A percentile compares a stretch with the other conserved stretches of the same genome.
These are phyloP conservation scores for Backusella luteola DNA, from an alignment of 192 early-diverging fungal genomes.

Conservation along the genomic window DNA sequence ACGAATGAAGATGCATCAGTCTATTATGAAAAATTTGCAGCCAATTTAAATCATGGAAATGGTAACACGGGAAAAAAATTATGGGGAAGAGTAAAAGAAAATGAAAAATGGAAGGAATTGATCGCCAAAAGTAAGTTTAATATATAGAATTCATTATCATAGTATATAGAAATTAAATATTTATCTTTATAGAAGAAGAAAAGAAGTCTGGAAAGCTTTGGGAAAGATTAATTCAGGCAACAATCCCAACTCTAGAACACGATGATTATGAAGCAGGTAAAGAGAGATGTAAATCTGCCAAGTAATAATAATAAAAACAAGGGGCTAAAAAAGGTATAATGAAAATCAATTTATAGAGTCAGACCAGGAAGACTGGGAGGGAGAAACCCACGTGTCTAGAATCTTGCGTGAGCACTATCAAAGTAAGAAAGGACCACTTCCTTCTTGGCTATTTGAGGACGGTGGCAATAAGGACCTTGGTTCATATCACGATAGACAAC, in stretches of 20 bases:
- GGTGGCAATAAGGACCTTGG: background rate
- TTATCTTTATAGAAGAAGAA: background rate
- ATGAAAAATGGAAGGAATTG: constrained; percentile 28
- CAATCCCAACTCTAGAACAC: background rate
- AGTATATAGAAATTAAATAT: background rate
- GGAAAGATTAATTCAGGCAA: constrained; percentile 32
- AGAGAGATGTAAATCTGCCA: background rate
- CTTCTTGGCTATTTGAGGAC: constrained; percentile 25
- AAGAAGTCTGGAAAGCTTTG: constrained; percentile 20
- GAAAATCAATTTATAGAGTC: constrained; percentile 40
- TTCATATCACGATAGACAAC: background rate
- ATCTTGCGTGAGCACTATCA: constrained; percentile 50
- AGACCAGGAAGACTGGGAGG: constrained; percentile 53
- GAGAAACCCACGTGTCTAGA: constrained; percentile 53
- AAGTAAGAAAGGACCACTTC: constrained; percentile 39
- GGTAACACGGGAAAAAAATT: constrained; percentile 16
- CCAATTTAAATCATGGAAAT: background rate
- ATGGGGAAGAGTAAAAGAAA: constrained; percentile 28
- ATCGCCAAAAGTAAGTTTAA: constrained; percentile 9
- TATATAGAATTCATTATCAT: background rate
- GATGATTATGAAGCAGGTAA: background rate
- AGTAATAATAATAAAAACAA: background rate
- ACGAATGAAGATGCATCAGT: background rate
- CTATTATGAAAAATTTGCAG: background rate
- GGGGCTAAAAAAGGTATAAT: background rate